Evolutionary conservation across 306 rosid genomes (phyloP).

Genomic region (Fragaria iinumae): DNA sequence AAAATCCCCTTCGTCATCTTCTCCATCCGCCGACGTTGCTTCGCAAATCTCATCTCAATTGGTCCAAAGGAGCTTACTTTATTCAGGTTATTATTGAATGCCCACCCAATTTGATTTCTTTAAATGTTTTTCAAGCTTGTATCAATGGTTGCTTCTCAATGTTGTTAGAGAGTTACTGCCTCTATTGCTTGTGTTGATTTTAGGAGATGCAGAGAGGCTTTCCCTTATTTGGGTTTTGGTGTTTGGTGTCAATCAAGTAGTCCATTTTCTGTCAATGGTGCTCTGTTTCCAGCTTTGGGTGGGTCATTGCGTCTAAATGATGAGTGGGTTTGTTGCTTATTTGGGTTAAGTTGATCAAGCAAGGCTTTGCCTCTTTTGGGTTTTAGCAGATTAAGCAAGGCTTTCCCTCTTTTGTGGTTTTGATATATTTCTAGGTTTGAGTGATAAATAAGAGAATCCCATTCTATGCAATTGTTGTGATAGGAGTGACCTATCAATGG

Average conservation of each 20-base stretch:
- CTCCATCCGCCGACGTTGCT: too few species aligned
- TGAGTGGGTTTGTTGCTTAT: neutral
- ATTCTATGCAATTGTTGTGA: too few species aligned
- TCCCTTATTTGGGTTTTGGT: neutral
- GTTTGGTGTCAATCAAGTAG: neutral
- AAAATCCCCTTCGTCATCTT: too few species aligned
- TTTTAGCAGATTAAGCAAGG: too few species aligned
- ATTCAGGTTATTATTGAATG: neutral
- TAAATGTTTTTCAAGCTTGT: neutral
- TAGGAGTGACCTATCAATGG: too few species aligned
- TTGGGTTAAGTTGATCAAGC: neutral
- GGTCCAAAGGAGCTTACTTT: neutral
- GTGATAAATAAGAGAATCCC: too few species aligned
- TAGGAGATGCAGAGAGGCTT: neutral
- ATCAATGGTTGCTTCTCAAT: neutral
- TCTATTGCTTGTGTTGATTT: neutral
- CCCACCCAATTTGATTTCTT: neutral
- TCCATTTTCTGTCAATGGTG: too few species aligned
- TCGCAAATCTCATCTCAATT: too few species aligned
- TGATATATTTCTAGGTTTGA: too few species aligned
- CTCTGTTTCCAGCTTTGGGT: too few species aligned
- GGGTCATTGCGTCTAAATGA: neutral
- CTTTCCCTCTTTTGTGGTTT: too few species aligned
- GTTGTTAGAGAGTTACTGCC: neutral
- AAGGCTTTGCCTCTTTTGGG: neutral